Evolutionary conservation across 345 rosid genomes (phyloP), one percentile per base, ranked within the genome.

Genomic region (Populus alba): DNA sequence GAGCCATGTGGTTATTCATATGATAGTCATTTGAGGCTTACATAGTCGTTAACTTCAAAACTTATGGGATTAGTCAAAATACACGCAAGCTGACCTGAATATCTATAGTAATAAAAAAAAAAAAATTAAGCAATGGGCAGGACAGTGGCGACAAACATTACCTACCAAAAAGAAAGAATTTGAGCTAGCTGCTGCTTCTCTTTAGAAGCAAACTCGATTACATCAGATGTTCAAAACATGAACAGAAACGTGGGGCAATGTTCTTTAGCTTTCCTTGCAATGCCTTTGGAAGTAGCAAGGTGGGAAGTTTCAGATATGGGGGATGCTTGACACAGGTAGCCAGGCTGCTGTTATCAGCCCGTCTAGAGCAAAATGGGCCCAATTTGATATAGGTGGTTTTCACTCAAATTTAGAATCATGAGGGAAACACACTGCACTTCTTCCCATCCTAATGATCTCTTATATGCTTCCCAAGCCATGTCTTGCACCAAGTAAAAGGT

Each of bases 391-490:
- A 6, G 86, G 68, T 31, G 91, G 86, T 77, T 86, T 91, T 55
- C 67, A 81, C 49, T 86, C 87, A 8, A 77, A 45, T 37, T 84
- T 68, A 53, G 94, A 53, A 76, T 91, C 99, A 47, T 77, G 23
- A 86, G 57, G 23, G 97, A 77, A 45, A 82, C 90, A 2, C 94
- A 89, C 33, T 85, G 98, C 75, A 92, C 97, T 87, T 97, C 96
- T 79, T 91, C 95, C 97, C 96, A 92, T 68, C 91, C 91, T 55
- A 94, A 75, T 33, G 94, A 82, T 84, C 86, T 90, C 75, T 71
- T 86, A 67, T 85, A 91, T 39, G 91, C 97, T 89, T 94, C 99
- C 99, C 97, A 94, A 23, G 98, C 98, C 94, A 91, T 33, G 37
- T 33, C 37, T 33, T 33, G 63, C 29, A 57, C 29, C 13, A n/a